phyloP scores from a whole-genome alignment of 2,329 filamentous ascomycete genomes.

The Drechslerella coelobrocha region DNA sequence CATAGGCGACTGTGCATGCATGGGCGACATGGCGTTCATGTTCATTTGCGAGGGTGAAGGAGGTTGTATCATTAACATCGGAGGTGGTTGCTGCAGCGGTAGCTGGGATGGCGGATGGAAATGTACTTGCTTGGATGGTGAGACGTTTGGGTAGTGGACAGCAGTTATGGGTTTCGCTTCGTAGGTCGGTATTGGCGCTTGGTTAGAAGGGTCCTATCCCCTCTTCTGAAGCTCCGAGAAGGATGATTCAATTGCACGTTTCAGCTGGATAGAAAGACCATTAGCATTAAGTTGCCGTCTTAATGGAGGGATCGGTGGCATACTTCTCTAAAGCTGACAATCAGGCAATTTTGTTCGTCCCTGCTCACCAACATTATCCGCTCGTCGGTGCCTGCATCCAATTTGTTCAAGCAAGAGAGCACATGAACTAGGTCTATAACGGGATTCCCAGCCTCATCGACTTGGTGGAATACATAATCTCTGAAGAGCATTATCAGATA shows the following conservation, averaged over 20 bases:
- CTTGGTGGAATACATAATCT: constrained; percentile 96
- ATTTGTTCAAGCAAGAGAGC: constrained; percentile 82
- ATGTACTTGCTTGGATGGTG: background rate
- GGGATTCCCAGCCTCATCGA: constrained; percentile 81
- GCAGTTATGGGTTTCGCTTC: constrained; percentile 3
- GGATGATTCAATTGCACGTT: constrained; percentile 51
- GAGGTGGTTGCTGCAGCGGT: background rate
- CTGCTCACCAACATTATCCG: constrained; percentile 83
- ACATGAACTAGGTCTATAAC: constrained; percentile 89
- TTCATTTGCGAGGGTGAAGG: background rate
- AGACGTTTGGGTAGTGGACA: background rate
- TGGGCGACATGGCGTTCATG: background rate
- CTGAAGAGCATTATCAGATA: constrained; percentile 94
- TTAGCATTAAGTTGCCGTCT: background rate
- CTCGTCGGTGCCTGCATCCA: constrained; percentile 89
- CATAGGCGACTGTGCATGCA: background rate
- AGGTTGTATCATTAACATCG: background rate
- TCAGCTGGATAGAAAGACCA: constrained; percentile 33
- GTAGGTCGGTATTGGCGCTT: constrained; percentile 18
- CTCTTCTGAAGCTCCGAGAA: constrained; percentile 51
- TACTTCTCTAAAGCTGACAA: constrained; percentile 89
- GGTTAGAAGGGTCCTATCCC: constrained; percentile 44
- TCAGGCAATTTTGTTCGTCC: constrained; percentile 86
- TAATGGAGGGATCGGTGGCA: constrained; percentile 57
- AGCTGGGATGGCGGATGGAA: background rate